Evolutionary conservation across 2,329 filamentous ascomycete genomes (phyloP).

Genomic region (Talaromyces pinophilus): DNA sequence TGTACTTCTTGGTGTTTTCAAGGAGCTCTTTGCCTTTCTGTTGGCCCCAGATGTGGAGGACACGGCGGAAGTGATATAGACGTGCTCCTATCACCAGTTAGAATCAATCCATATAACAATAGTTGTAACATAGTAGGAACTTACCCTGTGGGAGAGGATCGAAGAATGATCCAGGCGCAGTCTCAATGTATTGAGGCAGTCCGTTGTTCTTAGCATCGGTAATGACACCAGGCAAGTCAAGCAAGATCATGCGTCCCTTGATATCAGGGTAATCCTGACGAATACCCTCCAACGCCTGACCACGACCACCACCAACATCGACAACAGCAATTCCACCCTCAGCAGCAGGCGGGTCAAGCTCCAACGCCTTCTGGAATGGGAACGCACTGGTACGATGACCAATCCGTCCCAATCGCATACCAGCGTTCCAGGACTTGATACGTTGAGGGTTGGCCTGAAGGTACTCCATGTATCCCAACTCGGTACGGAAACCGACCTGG

Average conservation of each 20-base stretch:
- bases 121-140: no score
- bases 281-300: conserved; percentile 36
- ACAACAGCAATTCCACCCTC: conserved; percentile 24
- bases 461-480: conserved; percentile 32
- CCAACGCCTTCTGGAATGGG: conserved; percentile 26
- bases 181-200: neutral
- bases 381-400: conserved; percentile 40
- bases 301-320: conserved; percentile 28
- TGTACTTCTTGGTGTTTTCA: conserved; percentile 34
- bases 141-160: neutral
- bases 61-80: conserved; percentile 29
- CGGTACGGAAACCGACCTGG: conserved; percentile 31
- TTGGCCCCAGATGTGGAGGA: conserved; percentile 31
- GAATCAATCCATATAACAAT: neutral
- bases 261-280: conserved; percentile 37
- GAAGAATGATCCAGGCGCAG: neutral
- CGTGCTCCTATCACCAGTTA: neutral
- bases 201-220: conserved; percentile 25
- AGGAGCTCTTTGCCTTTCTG: conserved; percentile 26
- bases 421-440: conserved; percentile 43
- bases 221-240: conserved; percentile 49
- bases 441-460: conserved; percentile 30
- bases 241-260: conserved; percentile 49
- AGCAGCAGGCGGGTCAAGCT: conserved; percentile 25
- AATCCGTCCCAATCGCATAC: conserved; percentile 41